Conservation (phyloP, 768 basidiomycete genomes). For the Imleria badia region DNA sequence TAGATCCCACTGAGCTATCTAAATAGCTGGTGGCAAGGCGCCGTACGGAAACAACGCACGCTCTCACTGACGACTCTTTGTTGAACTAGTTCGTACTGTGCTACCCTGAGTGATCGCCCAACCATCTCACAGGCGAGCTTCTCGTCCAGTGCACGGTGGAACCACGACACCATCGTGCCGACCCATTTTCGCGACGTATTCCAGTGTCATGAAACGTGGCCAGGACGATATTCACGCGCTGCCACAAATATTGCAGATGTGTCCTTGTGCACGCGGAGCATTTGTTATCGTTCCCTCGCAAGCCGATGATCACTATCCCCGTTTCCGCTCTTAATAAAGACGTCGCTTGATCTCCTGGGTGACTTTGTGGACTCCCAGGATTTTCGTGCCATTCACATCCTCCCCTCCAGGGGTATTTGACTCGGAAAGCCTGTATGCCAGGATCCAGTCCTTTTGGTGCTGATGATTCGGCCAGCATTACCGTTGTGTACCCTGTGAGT, state of each 20-base stretch:
- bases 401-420: neutral
- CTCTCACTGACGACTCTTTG: too few species aligned
- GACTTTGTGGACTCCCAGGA: neutral
- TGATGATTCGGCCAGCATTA: neutral
- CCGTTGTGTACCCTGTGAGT: neutral
- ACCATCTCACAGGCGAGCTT: neutral
- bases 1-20: neutral
- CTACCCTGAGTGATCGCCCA: too few species aligned
- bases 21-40: neutral
- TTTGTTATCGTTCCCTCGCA: constrained; percentile 8
- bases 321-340: constrained; percentile 10
- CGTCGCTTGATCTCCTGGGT: neutral
- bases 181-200: neutral
- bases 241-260: constrained; percentile 1
- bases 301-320: neutral
- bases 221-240: constrained; percentile 9
- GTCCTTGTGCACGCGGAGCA: constrained; percentile 6
- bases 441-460: neutral
- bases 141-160: neutral
- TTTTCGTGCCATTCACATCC: neutral
- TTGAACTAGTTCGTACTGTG: too few species aligned
- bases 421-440: neutral
- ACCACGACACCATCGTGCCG: neutral
- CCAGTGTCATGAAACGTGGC: neutral
- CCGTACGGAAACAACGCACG: too few species aligned